Base-by-base conservation (phyloP, 257 asterid species). In the Fraxinus excelsior region DNA sequence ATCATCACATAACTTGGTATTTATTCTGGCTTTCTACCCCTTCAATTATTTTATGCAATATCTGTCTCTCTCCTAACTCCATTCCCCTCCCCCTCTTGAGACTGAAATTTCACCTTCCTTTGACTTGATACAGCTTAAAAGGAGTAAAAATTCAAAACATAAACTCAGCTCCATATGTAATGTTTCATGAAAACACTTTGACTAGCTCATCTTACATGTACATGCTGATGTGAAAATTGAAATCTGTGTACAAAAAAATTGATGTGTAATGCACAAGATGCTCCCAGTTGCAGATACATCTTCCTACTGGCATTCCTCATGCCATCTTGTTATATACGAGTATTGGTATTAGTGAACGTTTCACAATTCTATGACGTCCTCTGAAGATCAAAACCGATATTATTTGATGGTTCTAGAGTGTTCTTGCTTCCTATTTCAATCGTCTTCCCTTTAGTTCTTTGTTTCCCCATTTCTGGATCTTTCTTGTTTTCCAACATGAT, bases 21-120 rank as follows among this genome's bases (percentile, higher is more conserved):
- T 34, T 69, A 7, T 51, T 68, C 62, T 53, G 80, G 64, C 11
- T 77, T 38, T 58, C 25, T 19, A 37, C 23, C 71, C 60, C 71
- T 77, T 77, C 65, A 71, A 56, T 56, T 76, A 46, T 62, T 46
- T 76, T 67, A 10, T 38, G 14, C 34, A 23, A 65, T 62, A 13
- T 3, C 70, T 19, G 31, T 21, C 4, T 58, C 73, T 23, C 58
- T 28, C 66, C 58, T 73, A 21, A 76, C 19, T n/a, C 68, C 31
- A 58, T 21, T 58, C 66, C 28, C 62, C 34, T 16, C 67, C 60
- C 62, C 28, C 42, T 26, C 11, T 28, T 29, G 14, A 12, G 44
- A 53, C 34, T 38, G 25, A 56, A 32, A 70, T 34, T 70, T 29
- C 32, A 67, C 70, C 58, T 53, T 31, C 70, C 40, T 69, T 21